Evolutionary conservation across 352 stramenopile species (phyloP).

Genomic region (Phytophthora pluvialis): DNA sequence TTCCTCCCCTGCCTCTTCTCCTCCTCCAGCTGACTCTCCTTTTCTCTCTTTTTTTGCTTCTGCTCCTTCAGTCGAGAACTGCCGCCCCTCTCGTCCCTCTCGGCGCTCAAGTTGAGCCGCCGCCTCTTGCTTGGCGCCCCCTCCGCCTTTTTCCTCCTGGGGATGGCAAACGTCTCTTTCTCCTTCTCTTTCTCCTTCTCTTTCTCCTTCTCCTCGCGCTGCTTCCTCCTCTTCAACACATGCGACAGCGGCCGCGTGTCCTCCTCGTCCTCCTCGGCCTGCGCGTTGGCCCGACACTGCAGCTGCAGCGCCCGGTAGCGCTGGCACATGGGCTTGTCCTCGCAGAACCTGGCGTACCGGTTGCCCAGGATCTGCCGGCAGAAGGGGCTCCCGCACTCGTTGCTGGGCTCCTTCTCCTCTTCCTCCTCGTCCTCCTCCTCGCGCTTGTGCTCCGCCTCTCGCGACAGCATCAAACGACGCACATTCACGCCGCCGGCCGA

Average conservation of each 20-base stretch:
- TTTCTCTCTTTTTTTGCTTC: slow-evolving; percentile 10
- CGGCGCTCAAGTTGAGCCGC: slow-evolving; percentile 3
- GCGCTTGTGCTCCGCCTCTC: background rate
- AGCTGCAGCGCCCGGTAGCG: slow-evolving; percentile 56
- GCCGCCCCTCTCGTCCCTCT: background rate
- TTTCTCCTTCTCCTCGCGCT: slow-evolving; percentile 12
- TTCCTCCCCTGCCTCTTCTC: slow-evolving; percentile 26
- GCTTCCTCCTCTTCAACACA: slow-evolving; percentile 16
- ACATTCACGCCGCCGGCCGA: slow-evolving; percentile 26
- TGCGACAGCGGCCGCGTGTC: slow-evolving; percentile 18
- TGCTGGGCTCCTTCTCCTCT: slow-evolving; percentile 1
- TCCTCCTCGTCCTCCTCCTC: slow-evolving; percentile 10
- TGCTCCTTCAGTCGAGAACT: slow-evolving; percentile 20
- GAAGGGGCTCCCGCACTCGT: slow-evolving; percentile 61
- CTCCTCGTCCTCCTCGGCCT: slow-evolving; percentile 25
- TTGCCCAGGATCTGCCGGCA: slow-evolving; percentile 51
- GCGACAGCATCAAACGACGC: slow-evolving; percentile 22
- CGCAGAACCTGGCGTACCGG: slow-evolving; percentile 51
- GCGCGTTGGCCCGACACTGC: slow-evolving; percentile 48
- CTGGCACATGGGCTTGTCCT: slow-evolving; percentile 58
- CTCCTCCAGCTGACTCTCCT: slow-evolving; percentile 16
- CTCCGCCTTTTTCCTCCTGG: slow-evolving; percentile 29
- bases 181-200: no score
- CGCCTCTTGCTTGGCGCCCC: background rate
- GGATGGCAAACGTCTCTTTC: slow-evolving; percentile 40